Evolutionary conservation across 2,329 filamentous ascomycete species (phyloP).

Genomic region (Colletotrichum siamense): DNA sequence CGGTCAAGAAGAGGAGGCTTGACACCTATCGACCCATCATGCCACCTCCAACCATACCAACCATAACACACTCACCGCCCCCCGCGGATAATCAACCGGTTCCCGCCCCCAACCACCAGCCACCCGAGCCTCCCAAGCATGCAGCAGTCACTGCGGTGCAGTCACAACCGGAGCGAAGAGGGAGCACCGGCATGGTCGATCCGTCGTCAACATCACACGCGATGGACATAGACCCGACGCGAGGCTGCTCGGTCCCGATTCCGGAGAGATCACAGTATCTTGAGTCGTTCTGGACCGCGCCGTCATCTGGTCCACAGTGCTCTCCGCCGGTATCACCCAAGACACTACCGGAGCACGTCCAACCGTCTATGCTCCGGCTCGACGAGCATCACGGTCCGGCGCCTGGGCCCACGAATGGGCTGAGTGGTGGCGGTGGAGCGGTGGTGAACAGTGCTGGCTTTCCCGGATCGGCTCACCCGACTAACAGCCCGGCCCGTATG

Average conservation of each 20-base stretch:
- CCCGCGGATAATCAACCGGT: not conserved
- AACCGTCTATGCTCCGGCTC: not conserved
- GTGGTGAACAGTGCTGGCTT: not conserved
- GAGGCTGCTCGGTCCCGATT: conserved; percentile 38
- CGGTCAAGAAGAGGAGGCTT: conserved; percentile 41
- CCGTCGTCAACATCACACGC: conserved; percentile 26
- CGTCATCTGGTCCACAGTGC: conserved; percentile 24
- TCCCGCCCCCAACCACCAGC: not conserved
- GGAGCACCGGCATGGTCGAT: conserved; percentile 37
- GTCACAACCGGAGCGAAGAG: conserved; percentile 25
- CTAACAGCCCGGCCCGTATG: not conserved
- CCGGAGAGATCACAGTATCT: conserved; percentile 37
- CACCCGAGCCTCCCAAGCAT: not conserved
- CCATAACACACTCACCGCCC: not conserved
- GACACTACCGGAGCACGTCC: conserved; percentile 23
- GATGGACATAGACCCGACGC: conserved; percentile 31
- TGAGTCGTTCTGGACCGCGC: conserved; percentile 17
- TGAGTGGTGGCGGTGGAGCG: not conserved
- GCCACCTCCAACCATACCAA: not conserved
- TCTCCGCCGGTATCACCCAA: conserved; percentile 42
- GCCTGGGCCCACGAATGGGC: not conserved
- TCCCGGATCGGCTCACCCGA: not conserved
- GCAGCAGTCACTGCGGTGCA: not conserved
- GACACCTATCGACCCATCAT: not conserved
- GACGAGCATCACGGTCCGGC: not conserved